Conservation (phyloP, 2,329 filamentous ascomycete species). For the Fusarium sp. region DNA sequence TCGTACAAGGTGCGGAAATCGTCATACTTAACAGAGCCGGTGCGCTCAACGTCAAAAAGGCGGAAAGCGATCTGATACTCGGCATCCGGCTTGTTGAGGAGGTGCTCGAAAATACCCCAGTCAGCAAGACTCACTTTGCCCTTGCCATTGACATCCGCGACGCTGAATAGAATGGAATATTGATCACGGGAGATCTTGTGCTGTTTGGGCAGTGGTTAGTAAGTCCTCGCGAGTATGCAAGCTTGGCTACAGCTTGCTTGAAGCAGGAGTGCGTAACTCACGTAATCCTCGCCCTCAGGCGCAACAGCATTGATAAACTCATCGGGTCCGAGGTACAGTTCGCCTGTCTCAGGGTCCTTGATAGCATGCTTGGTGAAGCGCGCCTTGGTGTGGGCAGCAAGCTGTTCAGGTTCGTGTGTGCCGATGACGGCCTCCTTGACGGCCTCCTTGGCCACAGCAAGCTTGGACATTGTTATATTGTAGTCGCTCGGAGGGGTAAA, state of each 20-base stretch:
- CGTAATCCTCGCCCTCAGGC: conserved; percentile 87
- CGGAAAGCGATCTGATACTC: conserved; percentile 99
- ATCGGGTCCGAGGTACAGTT: conserved; percentile 81
- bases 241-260: background rate
- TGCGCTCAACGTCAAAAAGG: conserved; percentile 87
- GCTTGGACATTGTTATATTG: conserved; percentile 48
- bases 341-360: conserved; percentile 77
- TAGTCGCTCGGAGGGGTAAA: conserved; percentile 30
- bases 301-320: conserved; percentile 92
- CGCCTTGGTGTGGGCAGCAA: conserved; percentile 78
- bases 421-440: conserved; percentile 85
- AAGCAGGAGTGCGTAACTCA: conserved; percentile 59
- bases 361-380: conserved; percentile 80
- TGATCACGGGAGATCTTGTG: conserved; percentile 98
- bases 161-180: conserved; percentile 89
- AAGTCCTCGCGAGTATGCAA: conserved; percentile 4
- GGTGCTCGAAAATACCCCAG: conserved; percentile 93
- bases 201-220: conserved; percentile 56
- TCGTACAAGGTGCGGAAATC: conserved; percentile 87
- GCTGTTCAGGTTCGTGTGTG: conserved; percentile 61
- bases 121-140: conserved; percentile 82
- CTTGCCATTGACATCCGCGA: conserved; percentile 80
- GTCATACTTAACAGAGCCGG: conserved; percentile 87
- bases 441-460: conserved; percentile 67
- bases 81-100: conserved; percentile 91